Evolutionary conservation across 495 filamentous ascomycete species (phyloP).

Genomic region (Stereocaulon alpinum): DNA sequence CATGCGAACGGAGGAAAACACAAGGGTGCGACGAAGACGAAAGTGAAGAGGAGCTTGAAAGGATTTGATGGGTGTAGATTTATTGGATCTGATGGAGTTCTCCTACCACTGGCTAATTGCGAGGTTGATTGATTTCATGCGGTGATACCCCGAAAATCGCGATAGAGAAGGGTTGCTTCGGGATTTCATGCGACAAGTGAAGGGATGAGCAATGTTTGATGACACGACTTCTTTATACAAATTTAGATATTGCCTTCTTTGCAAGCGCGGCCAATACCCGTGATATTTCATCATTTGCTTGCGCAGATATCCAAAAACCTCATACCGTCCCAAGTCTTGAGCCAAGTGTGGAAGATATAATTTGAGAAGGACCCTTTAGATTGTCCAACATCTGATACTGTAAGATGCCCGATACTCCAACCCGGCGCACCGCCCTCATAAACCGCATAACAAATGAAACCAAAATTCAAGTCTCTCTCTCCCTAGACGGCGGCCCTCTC

Average conservation of each 20-base stretch:
- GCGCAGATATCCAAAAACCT: too few relatives aligned
- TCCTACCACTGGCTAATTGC: slow-evolving; percentile 14
- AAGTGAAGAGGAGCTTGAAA: slow-evolving; percentile 4
- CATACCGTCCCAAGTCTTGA: neutral
- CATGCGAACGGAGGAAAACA: slow-evolving; percentile 18
- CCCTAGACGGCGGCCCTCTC: slow-evolving; percentile 80
- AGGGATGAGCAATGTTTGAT: neutral
- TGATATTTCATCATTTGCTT: neutral
- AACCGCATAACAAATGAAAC: slow-evolving; percentile 92
- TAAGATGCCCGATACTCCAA: slow-evolving; percentile 8
- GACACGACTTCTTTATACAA: too few relatives aligned
- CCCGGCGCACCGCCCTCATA: slow-evolving; percentile 58
- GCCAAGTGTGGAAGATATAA: neutral
- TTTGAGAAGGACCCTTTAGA: neutral
- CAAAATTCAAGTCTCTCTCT: slow-evolving; percentile 84
- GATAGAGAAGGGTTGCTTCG: neutral
- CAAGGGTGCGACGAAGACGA: slow-evolving; percentile 1
- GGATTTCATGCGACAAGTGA: neutral
- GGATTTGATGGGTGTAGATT: slow-evolving; percentile 18
- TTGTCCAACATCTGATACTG: neutral
- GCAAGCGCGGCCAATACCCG: neutral
- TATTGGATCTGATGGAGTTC: slow-evolving; percentile 16
- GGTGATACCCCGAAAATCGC: slow-evolving; percentile 10
- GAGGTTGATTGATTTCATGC: neutral
- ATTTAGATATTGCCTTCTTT: neutral